Evolutionary conservation across 495 filamentous ascomycete genomes (phyloP).

Genomic region (Talaromyces nanjingensis): DNA sequence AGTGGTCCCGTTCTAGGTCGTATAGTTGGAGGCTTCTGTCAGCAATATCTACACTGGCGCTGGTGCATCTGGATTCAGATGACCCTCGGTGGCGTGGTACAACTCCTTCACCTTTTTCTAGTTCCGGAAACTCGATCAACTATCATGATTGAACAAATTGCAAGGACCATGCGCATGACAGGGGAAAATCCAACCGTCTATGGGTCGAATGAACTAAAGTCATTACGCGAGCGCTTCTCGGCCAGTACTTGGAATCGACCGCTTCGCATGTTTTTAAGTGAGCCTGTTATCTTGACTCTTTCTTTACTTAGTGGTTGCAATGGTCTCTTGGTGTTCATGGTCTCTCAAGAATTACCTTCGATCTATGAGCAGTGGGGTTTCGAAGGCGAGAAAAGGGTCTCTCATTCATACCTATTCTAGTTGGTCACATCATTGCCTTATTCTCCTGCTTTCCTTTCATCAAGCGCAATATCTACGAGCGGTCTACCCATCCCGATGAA

Average conservation of each 20-base stretch:
- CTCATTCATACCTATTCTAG: slow-evolving; percentile 52
- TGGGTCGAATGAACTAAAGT: slow-evolving; percentile 55
- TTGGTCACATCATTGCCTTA: slow-evolving; percentile 62
- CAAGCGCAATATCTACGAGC: slow-evolving; percentile 37
- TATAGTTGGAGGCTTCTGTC: slow-evolving; percentile 69
- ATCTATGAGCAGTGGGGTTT: slow-evolving; percentile 60
- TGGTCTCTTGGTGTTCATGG: slow-evolving; percentile 74
- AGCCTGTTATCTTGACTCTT: slow-evolving; percentile 65
- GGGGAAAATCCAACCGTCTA: slow-evolving; percentile 50
- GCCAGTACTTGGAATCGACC: slow-evolving; percentile 58
- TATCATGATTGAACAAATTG: slow-evolving; percentile 58
- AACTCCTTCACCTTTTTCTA: slow-evolving; percentile 58
- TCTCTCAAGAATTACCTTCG: slow-evolving; percentile 57
- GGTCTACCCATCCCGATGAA: slow-evolving; percentile 26
- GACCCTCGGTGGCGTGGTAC: slow-evolving; percentile 60
- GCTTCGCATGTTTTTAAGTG: slow-evolving; percentile 66
- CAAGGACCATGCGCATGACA: slow-evolving; percentile 54
- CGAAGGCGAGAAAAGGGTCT: slow-evolving; percentile 44
- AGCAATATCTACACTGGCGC: slow-evolving; percentile 55
- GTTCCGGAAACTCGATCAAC: slow-evolving; percentile 64
- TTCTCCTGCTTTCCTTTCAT: slow-evolving; percentile 57
- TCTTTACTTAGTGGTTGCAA: slow-evolving; percentile 67
- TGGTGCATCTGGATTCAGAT: slow-evolving; percentile 81
- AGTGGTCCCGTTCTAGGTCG: slow-evolving; percentile 69
- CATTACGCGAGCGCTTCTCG: slow-evolving; percentile 47